Evolutionary conservation across 1,284 basidiomycete genomes (phyloP), one percentile per base, ranked within the genome.

Genomic region (Ganoderma boninense): DNA sequence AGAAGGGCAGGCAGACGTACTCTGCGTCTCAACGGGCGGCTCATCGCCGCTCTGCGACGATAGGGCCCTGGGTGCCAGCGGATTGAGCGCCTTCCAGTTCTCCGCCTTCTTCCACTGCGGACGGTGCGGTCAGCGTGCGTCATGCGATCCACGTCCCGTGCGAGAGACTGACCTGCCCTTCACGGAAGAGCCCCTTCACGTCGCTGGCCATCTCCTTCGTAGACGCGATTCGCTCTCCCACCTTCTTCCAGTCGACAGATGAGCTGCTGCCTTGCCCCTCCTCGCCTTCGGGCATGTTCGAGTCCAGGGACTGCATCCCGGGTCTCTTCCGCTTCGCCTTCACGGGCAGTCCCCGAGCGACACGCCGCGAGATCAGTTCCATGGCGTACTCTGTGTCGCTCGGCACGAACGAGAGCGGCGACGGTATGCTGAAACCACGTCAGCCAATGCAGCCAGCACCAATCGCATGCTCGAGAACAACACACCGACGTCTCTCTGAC

Each of bases 331-430:
- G 75, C 64, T 70, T 76, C 20, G 75, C 75, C 23, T 75, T 75
- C 42, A 80, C 71, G 6, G 77, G 77, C 52, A 90, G 81, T 16
- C 91, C 90, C 40, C 83, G 81, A 46, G 87, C 84, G 13, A 92
- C 84, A 4, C 91, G 86, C 69, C 85, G 83, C 1, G 89, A 86
- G 46, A 92, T 91, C 13, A 92, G 76, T 43, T 90, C 86, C 87
- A 92, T 91, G 1, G 91, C 90, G 74, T 89, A 82, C 67, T 92
- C 90, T 1, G 88, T 85, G 75, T 93, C 90, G 6, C 90, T 92
- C 0, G 90, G 90, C 7, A 86, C 86, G 69, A 87, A 84, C 35
- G 74, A 73, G 61, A 92, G 83, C 4, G 83, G 80, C 5, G 84
- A 81, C 16, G 87, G 88, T 20, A 90, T 67, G 40, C 78, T 80